Percentiles rank a stretch among this genome's conserved stretches.
Conservation (phyloP, 805 yeast genomes). For the Pichia membranifaciens region DNA sequence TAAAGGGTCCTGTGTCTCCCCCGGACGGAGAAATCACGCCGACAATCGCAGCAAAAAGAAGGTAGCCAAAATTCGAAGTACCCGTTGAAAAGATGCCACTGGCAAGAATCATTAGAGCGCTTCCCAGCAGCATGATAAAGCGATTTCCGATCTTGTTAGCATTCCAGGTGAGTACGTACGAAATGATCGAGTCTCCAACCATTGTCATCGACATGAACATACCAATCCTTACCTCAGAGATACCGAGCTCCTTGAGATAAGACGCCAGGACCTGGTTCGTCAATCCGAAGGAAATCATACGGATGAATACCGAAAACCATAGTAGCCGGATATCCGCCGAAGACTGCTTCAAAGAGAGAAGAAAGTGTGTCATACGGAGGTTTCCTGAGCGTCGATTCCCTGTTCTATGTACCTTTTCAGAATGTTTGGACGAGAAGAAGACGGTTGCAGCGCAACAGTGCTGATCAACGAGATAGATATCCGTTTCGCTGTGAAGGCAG, state of each 20-base stretch:
- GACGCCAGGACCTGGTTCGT: constrained; percentile 74
- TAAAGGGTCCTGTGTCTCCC: constrained; percentile 87
- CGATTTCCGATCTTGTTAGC: constrained; percentile 70
- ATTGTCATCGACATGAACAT: constrained; percentile 76
- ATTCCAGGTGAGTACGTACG: constrained; percentile 68
- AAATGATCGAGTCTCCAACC: constrained; percentile 69
- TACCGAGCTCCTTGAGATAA: constrained; percentile 49
- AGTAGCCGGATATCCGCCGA: constrained; percentile 52
- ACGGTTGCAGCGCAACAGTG: too few species aligned
- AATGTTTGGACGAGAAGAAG: too few species aligned
- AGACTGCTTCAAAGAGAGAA: constrained; percentile 30
- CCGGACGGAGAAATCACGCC: constrained; percentile 93
- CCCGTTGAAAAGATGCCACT: constrained; percentile 56
- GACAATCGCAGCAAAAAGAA: constrained; percentile 65
- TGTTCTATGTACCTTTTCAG: too few species aligned
- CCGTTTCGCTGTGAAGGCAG: too few species aligned
- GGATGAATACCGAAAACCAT: constrained; percentile 63
- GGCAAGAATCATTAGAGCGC: constrained; percentile 60
- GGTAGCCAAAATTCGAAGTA: constrained; percentile 44
- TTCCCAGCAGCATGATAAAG: constrained; percentile 54
- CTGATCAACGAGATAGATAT: too few species aligned
- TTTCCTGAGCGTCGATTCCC: too few species aligned
- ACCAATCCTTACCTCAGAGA: constrained; percentile 59
- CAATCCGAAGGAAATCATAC: constrained; percentile 71
- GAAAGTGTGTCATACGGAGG: constrained; percentile 30